phyloP scores from a whole-genome alignment of 495 filamentous ascomycete genomes.

The Penicillium ochrochloron region DNA sequence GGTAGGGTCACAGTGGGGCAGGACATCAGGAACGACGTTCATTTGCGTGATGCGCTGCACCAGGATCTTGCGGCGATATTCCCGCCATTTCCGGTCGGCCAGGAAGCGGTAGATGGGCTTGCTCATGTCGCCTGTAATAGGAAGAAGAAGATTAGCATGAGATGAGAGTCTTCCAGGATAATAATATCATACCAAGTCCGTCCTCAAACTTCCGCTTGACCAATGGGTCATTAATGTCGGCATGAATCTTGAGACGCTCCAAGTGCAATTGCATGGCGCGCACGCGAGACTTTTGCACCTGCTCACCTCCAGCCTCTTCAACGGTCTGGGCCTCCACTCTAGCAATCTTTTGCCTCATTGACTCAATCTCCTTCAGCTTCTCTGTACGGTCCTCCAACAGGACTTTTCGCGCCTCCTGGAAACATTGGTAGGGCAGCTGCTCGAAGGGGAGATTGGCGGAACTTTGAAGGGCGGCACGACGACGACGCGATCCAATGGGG shows the following conservation, averaged over 20 bases:
- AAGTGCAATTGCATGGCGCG: constrained; percentile 72
- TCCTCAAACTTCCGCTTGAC: constrained; percentile 97
- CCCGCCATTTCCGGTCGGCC: constrained; percentile 84
- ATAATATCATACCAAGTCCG: constrained; percentile 67
- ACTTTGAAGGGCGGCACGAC: constrained; percentile 73
- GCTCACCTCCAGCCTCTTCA: constrained; percentile 62
- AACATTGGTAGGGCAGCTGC: constrained; percentile 92
- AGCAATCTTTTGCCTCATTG: constrained; percentile 61
- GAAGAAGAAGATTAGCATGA: constrained; percentile 17
- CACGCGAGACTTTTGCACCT: constrained; percentile 65
- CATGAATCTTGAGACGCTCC: constrained; percentile 82
- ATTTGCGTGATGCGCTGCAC: constrained; percentile 89
- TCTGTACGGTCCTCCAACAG: constrained; percentile 78
- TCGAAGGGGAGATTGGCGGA: constrained; percentile 81
- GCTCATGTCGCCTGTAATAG: constrained; percentile 80
- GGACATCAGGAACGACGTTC: constrained; percentile 88
- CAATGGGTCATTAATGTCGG: constrained; percentile 93
- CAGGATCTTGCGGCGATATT: constrained; percentile 73
- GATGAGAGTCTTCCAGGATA: no score
- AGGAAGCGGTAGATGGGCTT: constrained; percentile 96
- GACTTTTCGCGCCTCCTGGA: constrained; percentile 91
- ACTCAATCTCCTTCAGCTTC: constrained; percentile 71
- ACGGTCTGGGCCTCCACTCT: constrained; percentile 61
- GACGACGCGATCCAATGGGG: constrained; percentile 80
- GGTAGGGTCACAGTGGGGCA: constrained; percentile 78